Percentiles rank a stretch among this genome's conserved stretches.
phyloP scores from a whole-genome alignment of 176 grass and related monocot genomes.

The Eragrostis nindensis region DNA sequence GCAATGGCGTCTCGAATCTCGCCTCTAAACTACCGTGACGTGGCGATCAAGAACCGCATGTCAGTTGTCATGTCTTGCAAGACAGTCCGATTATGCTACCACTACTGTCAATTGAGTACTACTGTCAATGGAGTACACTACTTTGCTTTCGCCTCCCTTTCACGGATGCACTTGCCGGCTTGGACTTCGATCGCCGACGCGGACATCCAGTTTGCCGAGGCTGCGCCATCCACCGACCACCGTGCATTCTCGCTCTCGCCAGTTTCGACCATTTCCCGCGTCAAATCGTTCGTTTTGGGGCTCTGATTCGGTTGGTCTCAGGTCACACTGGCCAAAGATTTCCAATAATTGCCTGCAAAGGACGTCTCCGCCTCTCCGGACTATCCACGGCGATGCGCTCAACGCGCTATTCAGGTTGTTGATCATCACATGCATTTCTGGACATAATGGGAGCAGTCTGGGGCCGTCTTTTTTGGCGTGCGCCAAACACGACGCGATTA shows the following conservation, averaged over 20 bases:
- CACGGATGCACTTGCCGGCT: no score
- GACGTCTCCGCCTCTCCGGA: neutral
- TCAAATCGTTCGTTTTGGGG: neutral
- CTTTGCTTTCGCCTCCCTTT: no score
- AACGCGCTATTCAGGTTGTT: neutral
- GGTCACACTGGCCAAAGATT: neutral
- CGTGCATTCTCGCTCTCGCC: neutral
- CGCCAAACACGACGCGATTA: neutral
- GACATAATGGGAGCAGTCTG: neutral
- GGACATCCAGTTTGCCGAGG: no score
- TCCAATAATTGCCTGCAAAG: conserved; percentile 1
- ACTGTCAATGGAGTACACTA: no score
- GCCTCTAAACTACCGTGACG: neutral
- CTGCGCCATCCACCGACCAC: no score
- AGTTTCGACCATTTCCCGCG: neutral
- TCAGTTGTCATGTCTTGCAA: neutral
- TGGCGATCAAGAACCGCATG: neutral
- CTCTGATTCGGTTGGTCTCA: conserved; percentile 5
- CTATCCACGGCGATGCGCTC: neutral
- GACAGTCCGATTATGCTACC: neutral
- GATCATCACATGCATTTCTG: neutral
- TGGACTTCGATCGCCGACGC: no score
- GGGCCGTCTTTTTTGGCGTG: neutral
- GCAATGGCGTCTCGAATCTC: no score
- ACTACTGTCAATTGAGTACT: no score